These are phyloP conservation scores for Hibiscus tridactylites DNA, from an alignment of 345 rosid genomes.

Conservation along the genomic window DNA sequence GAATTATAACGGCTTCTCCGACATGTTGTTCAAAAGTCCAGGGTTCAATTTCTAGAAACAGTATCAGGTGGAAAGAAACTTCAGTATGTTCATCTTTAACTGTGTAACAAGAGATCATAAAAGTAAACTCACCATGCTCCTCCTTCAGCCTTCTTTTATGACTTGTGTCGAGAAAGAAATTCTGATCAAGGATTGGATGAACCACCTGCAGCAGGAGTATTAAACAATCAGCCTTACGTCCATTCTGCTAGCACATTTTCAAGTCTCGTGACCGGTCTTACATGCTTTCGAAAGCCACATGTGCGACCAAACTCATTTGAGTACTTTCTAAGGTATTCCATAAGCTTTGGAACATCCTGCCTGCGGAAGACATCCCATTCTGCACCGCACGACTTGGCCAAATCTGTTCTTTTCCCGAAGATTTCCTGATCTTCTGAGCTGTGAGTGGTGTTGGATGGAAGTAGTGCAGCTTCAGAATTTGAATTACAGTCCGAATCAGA, in stretches of 20 bases:
- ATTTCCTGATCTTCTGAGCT: constrained; percentile 21
- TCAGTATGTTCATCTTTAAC: not conserved
- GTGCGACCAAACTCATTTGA: constrained; percentile 40
- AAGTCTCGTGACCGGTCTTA: constrained; percentile 26
- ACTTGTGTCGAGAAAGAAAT: constrained; percentile 62
- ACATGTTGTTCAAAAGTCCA: constrained; percentile 90
- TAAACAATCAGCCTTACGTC: constrained; percentile 10
- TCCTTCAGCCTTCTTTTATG: constrained; percentile 80
- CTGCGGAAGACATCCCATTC: constrained; percentile 91
- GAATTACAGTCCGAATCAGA: constrained; percentile 45
- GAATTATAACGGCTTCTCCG: constrained; percentile 90
- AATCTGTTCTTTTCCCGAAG: constrained; percentile 24
- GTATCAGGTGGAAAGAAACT: not conserved
- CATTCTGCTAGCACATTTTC: not conserved
- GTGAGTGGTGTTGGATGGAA: constrained; percentile 21
- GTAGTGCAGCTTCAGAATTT: constrained; percentile 36
- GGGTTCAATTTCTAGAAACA: constrained; percentile 67
- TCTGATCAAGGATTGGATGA: constrained; percentile 83
- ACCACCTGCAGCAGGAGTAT: constrained; percentile 38
- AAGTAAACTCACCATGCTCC: constrained; percentile 58
- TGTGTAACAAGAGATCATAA: not conserved
- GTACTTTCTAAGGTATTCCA: constrained; percentile 63
- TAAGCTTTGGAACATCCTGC: constrained; percentile 78
- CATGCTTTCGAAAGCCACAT: constrained; percentile 37
- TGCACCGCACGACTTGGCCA: constrained; percentile 53